phyloP scores from a whole-genome alignment of 768 basidiomycete genomes.

The Dioszegia hungarica region DNA sequence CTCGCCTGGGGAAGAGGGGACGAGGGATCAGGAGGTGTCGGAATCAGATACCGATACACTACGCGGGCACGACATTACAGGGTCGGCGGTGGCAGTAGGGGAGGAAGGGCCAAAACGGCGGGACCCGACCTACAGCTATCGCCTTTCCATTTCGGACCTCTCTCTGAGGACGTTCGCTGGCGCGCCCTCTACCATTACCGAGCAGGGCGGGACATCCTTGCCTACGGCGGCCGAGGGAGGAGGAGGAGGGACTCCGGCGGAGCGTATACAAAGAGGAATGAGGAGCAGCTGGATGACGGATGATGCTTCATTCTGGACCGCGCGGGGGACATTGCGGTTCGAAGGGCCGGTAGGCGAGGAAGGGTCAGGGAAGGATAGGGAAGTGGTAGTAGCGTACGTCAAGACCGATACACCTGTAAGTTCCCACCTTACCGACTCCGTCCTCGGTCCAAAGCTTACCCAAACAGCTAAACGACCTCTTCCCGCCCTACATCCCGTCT shows the following conservation, averaged over 20 bases:
- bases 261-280: too few species aligned
- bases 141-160: conserved; percentile 1
- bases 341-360: background rate
- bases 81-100: too few species aligned
- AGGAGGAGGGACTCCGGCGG: background rate
- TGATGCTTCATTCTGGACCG: conserved; percentile 7
- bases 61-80: too few species aligned
- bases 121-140: conserved; percentile 3
- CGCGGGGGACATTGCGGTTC: background rate
- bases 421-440: background rate
- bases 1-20: background rate
- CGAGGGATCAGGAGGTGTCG: too few species aligned
- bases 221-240: background rate
- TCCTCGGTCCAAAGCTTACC: background rate
- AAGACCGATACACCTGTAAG: background rate
- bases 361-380: background rate
- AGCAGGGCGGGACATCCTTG: too few species aligned
- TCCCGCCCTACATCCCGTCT: background rate
- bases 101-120: background rate
- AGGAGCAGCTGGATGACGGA: conserved; percentile 6
- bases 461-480: background rate
- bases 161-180: background rate
- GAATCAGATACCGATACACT: too few species aligned
- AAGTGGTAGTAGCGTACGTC: conserved; percentile 1
- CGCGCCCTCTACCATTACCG: too few species aligned